Conservation (phyloP, 148 eudicot genomes). For the Polygonum maritimum region DNA sequence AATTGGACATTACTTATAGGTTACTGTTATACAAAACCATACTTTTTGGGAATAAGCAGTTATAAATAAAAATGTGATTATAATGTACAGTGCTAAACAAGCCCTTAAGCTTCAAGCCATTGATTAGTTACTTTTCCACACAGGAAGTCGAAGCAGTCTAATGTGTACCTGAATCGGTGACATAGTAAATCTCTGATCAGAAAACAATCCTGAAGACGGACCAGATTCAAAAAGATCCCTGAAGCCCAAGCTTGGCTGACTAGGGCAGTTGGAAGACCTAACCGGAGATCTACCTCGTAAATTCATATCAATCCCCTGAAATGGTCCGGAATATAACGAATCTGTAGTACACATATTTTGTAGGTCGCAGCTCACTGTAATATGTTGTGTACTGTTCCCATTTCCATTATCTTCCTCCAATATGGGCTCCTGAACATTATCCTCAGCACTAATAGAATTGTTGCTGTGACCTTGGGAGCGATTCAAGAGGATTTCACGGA, state of each 20-base stretch:
- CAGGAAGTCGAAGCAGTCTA: not conserved
- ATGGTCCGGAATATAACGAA: constrained; percentile 27
- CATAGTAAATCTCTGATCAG: constrained; percentile 27
- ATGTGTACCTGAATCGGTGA: constrained; percentile 41
- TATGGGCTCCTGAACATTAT: not conserved
- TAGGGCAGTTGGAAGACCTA: constrained; percentile 27
- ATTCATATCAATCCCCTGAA: constrained; percentile 43
- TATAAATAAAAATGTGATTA: no score
- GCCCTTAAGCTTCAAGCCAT: not conserved
- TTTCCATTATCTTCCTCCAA: constrained; percentile 18
- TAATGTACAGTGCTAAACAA: not conserved
- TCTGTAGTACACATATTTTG: constrained; percentile 28
- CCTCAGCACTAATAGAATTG: constrained; percentile 24
- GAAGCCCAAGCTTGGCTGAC: constrained; percentile 33
- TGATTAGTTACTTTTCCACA: not conserved
- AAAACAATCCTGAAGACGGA: constrained; percentile 19
- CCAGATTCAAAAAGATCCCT: constrained; percentile 39
- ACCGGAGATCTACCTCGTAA: constrained; percentile 30
- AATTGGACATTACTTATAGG: no score
- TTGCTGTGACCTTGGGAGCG: constrained; percentile 27
- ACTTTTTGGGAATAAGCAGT: no score
- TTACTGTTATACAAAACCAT: no score
- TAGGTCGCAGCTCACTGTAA: constrained; percentile 33
- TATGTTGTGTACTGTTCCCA: constrained; percentile 27
- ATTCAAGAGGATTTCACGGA: constrained; percentile 46